Evolutionary conservation across 2,329 filamentous ascomycete genomes (phyloP), one percentile per base, ranked within the genome.

Genomic region (Alternaria brassicicola): DNA sequence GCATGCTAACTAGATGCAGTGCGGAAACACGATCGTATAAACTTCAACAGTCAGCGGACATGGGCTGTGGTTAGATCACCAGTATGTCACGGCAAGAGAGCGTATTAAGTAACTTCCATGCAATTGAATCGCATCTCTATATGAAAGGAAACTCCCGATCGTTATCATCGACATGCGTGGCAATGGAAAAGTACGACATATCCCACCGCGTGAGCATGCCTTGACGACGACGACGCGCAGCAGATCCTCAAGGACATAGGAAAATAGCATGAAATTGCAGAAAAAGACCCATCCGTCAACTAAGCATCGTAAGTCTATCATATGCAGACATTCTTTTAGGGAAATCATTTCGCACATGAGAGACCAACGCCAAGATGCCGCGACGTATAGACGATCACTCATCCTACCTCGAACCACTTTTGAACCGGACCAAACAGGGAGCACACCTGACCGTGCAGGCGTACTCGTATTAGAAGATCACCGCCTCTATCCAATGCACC

Each of bases 351-450:
- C 72, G 74, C 70, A 76, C 67, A 76, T 69, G 72, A 73, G 71
- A 76, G 68, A 75, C 68, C 66, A 78, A 78, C 76, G 76, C 76
- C 76, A 70, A 75, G 71, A 78, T 78, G 76, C 74, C 72, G 70
- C 69, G 70, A 73, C 71, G 66, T 73, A 67, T 62, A 51, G 65
- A 68, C 69, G 68, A 67, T 68, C 59, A 63, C 65, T 67, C 69
- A 66, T 70, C 68, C 67, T 66, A 70, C 67, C 66, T 65, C 71
- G 58, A 68, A 60, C 66, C 68, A 69, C 73, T 76, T 78, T 77
- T 77, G 69, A 68, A 62, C 55, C 60, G 63, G 66, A 71, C 63
- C 52, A 64, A 67, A 72, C 59, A 57, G 63, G 62, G 64, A 70
- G 61, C 62, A 55, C 55, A 59, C 67, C 73, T 67, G 71, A 59